Conservation (phyloP, 495 filamentous ascomycete genomes). For the Aspergillus cavernicola region DNA sequence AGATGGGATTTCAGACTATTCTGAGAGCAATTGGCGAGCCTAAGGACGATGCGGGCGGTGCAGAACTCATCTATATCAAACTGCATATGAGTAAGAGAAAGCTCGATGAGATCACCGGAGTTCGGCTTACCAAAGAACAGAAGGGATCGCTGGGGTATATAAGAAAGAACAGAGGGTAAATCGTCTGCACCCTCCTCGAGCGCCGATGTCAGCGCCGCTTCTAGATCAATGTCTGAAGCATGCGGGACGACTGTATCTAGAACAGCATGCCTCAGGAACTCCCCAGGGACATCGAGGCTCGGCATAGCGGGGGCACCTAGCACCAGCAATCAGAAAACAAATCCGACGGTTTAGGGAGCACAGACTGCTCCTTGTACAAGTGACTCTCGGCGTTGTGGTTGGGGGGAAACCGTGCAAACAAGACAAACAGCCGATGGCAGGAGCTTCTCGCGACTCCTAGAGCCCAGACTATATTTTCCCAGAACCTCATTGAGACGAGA, state of each 20-base stretch:
- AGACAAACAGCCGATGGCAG: slow-evolving; percentile 22
- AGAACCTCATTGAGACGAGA: slow-evolving; percentile 2
- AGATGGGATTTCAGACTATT: slow-evolving; percentile 56
- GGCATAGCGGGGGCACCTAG: slow-evolving; percentile 39
- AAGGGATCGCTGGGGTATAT: slow-evolving; percentile 49
- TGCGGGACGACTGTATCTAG: slow-evolving; percentile 77
- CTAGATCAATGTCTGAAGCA: slow-evolving; percentile 60
- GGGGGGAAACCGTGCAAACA: slow-evolving; percentile 26
- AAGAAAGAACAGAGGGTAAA: slow-evolving; percentile 42
- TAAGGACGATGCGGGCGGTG: slow-evolving; percentile 66
- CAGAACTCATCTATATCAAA: slow-evolving; percentile 69
- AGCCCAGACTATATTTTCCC: slow-evolving; percentile 27
- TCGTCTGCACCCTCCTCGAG: slow-evolving; percentile 46
- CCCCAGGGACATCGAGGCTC: slow-evolving; percentile 40
- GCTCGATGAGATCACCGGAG: slow-evolving; percentile 22
- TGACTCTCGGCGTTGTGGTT: neutral
- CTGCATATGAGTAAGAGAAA: slow-evolving; percentile 61
- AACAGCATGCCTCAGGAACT: slow-evolving; percentile 68
- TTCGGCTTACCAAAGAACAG: slow-evolving; percentile 67
- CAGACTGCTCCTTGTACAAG: too few relatives aligned
- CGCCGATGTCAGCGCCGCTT: slow-evolving; percentile 51
- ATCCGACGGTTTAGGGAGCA: too few relatives aligned
- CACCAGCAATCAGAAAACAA: too few relatives aligned
- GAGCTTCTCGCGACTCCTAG: slow-evolving; percentile 19
- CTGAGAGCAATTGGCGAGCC: slow-evolving; percentile 61